Conservation (phyloP, 345 rosid species). For the Corymbia maculata region DNA sequence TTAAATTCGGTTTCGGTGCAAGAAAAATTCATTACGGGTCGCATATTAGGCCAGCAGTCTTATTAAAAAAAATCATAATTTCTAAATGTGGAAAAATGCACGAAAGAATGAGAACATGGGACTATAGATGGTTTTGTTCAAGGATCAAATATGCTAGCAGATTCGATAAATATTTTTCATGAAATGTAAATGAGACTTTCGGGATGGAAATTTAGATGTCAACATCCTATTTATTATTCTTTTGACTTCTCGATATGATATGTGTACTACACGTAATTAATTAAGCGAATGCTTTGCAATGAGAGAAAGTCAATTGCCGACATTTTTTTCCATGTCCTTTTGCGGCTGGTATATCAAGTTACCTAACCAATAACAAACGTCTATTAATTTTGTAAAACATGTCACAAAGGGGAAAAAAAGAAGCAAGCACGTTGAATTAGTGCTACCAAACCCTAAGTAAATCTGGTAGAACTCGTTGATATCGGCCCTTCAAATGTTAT, state of each 20-base stretch:
- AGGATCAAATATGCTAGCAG: background rate
- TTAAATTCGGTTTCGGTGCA: background rate
- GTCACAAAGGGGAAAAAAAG: background rate
- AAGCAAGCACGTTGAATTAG: background rate
- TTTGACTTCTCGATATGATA: background rate
- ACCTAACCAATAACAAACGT: background rate
- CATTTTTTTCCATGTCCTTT: background rate
- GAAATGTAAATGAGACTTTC: background rate
- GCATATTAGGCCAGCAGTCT: background rate
- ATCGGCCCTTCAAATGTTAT: background rate
- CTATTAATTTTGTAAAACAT: background rate
- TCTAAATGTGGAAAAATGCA: background rate
- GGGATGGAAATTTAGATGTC: background rate
- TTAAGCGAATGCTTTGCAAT: background rate
- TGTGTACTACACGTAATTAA: background rate
- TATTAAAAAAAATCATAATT: background rate
- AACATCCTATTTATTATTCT: background rate
- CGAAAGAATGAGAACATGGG: background rate
- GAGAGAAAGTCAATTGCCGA: background rate
- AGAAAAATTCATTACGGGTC: background rate
- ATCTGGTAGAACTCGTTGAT: background rate
- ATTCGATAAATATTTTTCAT: background rate
- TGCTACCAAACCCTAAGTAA: background rate
- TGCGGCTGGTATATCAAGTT: background rate
- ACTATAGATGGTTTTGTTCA: background rate